Conservation (phyloP, 495 filamentous ascomycete genomes). For the Aspergillus carlsbadensis region DNA sequence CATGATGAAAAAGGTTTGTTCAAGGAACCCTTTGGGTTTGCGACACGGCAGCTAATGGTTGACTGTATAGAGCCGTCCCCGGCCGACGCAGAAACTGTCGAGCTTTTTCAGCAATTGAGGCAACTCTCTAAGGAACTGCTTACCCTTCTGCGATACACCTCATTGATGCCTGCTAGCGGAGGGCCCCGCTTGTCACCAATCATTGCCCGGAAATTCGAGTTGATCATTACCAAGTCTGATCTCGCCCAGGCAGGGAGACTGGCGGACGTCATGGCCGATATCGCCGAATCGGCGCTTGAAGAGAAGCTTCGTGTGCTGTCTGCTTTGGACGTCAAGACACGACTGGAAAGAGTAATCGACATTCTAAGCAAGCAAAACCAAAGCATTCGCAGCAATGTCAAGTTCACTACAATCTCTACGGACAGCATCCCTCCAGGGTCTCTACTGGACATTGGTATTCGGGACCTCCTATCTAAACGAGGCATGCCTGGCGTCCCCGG, state of each 20-base stretch:
- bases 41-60: slow-evolving; percentile 11
- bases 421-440: slow-evolving; percentile 53
- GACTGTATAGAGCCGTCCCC: slow-evolving; percentile 38
- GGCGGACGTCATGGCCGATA: slow-evolving; percentile 95
- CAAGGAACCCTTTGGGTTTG: neutral
- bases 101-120: slow-evolving; percentile 77
- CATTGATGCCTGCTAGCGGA: slow-evolving; percentile 63
- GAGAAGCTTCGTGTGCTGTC: slow-evolving; percentile 85
- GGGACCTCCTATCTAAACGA: slow-evolving; percentile 51
- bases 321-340: slow-evolving; percentile 70
- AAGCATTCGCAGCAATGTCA: slow-evolving; percentile 76
- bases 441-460: slow-evolving; percentile 53
- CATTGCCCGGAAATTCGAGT: slow-evolving; percentile 78
- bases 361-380: slow-evolving; percentile 77
- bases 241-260: slow-evolving; percentile 75
- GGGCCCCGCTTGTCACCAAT: slow-evolving; percentile 68
- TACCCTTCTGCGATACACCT: slow-evolving; percentile 72
- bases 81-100: slow-evolving; percentile 57
- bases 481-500: slow-evolving; percentile 52
- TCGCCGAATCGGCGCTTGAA: slow-evolving; percentile 79
- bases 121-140: slow-evolving; percentile 80
- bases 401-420: slow-evolving; percentile 69
- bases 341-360: slow-evolving; percentile 76
- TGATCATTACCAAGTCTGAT: slow-evolving; percentile 78
- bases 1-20: slow-evolving; percentile 59